Base-by-base conservation (phyloP, 2,329 filamentous ascomycete species). In the Nemania abortiva region DNA sequence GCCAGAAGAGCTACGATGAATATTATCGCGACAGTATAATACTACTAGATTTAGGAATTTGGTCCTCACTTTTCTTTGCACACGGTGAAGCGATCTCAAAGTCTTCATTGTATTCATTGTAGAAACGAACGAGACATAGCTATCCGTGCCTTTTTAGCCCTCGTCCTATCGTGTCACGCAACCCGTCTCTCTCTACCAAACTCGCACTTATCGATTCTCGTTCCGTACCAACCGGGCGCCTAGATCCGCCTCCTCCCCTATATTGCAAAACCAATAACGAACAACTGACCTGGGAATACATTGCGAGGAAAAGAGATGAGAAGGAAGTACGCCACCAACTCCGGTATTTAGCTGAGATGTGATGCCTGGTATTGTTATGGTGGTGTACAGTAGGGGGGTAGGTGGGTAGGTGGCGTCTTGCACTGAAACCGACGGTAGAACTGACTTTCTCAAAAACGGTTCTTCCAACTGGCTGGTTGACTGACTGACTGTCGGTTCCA, bases 321-420 rank as follows among this genome's bases (percentile, higher is more conserved):
- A 56, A 39, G 13, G 53, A 53, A n/a, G 31, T 57, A 57, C 61
- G 68, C 68, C 68, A 29, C 59, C 54, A 66, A 68, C 63, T 54
- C 68, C 65, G 45, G 34, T 66, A 64, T 9, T 63, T 65, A 63
- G 50, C 13, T 64, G 54, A 62, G 34, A 55, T 63, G 29, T 63
- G 29, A 64, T 57, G 47, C 27, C 37, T 54, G 63, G 34, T 55
- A 70, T 13, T 53, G 24, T 58, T 24, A n/a, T 57, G 31, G 55
- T 69, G 69, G 55, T 71, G 45, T 70, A 70, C 61, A 71, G 60
- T 45, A 45, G 56, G 49, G 24, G 24, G 24, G 24, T 27, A 27
- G 24, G 24, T 27, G 5, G 24, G 29, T 42, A 54, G 11, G 42
- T 45, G 47, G 24, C n/a, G 50, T 34, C 37, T 22, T 57, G 37